These are phyloP conservation scores for Boletus coccyginus DNA, from an alignment of 768 basidiomycete species.

Conservation along the genomic window DNA sequence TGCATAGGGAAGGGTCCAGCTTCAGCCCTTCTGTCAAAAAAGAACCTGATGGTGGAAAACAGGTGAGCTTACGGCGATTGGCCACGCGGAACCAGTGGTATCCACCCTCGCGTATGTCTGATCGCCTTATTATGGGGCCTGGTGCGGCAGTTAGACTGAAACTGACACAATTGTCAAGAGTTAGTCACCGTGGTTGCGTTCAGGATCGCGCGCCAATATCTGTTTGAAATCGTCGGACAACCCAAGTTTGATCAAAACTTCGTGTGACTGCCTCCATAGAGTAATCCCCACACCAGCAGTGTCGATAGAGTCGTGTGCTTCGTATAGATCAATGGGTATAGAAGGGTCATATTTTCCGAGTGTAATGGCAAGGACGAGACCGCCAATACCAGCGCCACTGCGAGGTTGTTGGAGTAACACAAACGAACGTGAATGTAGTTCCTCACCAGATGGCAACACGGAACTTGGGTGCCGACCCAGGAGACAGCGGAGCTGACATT, in stretches of 20 bases:
- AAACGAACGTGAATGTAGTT: not conserved
- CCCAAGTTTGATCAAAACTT: slow-evolving; percentile 42
- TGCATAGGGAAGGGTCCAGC: slow-evolving; percentile 15
- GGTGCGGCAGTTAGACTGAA: not conserved
- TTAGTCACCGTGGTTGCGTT: slow-evolving; percentile 12
- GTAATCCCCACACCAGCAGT: slow-evolving; percentile 42
- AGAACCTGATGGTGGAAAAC: not conserved
- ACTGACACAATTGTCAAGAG: not conserved
- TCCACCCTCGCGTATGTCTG: slow-evolving; percentile 34
- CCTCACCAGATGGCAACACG: slow-evolving; percentile 25
- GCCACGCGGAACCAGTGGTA: slow-evolving; percentile 25
- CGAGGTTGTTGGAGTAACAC: not conserved
- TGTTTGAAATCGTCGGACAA: slow-evolving; percentile 34
- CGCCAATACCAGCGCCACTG: slow-evolving; percentile 44
- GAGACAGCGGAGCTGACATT: not conserved
- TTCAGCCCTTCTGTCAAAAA: not conserved
- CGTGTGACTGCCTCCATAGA: slow-evolving; percentile 47
- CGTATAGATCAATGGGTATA: slow-evolving; percentile 44
- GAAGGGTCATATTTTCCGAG: slow-evolving; percentile 33
- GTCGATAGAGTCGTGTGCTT: slow-evolving; percentile 40
- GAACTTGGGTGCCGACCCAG: slow-evolving; percentile 4
- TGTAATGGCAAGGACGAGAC: slow-evolving; percentile 41
- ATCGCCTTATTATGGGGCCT: slow-evolving; percentile 9
- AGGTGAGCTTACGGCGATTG: slow-evolving; percentile 17
- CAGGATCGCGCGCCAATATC: slow-evolving; percentile 12